Percentiles rank a stretch among this genome's conserved stretches.
Evolutionary conservation across 2,329 filamentous ascomycete species (phyloP).

Genomic region (Neurospora sp.): DNA sequence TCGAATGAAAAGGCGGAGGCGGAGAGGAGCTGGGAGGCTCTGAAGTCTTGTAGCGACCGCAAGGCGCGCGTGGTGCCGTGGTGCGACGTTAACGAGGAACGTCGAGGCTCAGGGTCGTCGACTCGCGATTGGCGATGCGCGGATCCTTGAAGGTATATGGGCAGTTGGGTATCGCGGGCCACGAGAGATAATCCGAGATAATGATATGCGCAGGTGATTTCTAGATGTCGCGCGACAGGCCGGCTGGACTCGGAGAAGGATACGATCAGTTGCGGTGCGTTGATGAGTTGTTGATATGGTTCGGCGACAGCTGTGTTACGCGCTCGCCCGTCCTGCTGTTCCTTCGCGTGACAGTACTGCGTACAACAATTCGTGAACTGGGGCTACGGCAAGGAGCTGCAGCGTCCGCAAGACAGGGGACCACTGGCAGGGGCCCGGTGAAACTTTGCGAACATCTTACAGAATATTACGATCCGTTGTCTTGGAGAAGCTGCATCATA

Average conservation of each 20-base stretch:
- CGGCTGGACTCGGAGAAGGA: neutral
- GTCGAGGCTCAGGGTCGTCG: neutral
- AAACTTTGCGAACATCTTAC: neutral
- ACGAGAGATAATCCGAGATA: neutral
- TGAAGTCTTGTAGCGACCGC: neutral
- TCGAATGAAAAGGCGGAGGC: neutral
- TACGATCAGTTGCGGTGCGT: neutral
- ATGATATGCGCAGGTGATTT: neutral
- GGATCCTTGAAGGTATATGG: neutral
- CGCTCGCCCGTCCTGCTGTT: neutral
- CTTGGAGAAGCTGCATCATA: accelerated
- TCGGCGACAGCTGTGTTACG: neutral
- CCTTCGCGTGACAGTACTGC: neutral
- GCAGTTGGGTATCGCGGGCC: neutral
- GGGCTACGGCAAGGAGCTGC: neutral
- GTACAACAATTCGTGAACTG: neutral
- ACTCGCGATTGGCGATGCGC: neutral
- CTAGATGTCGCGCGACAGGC: neutral
- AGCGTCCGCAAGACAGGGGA: neutral
- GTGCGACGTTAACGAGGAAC: neutral
- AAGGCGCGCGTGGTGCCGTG: neutral
- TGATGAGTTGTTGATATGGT: neutral
- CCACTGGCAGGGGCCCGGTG: neutral
- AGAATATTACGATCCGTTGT: neutral
- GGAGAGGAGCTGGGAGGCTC: neutral